Conservation (phyloP, 176 grass and related monocot species). For the Lolium rigidum region DNA sequence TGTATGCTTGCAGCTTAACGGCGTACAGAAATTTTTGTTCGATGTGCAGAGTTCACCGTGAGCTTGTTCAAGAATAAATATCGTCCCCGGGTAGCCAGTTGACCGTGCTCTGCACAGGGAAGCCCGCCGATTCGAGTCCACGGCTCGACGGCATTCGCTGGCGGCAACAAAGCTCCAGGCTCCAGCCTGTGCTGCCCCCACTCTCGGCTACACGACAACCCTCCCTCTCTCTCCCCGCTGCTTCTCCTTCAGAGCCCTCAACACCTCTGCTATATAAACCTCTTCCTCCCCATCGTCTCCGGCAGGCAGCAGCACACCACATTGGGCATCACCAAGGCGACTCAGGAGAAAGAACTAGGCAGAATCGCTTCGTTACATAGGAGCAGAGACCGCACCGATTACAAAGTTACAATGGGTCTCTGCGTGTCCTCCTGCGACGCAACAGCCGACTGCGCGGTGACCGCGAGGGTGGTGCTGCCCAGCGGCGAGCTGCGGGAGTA, state of each 20-base stretch:
- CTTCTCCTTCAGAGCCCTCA: not conserved
- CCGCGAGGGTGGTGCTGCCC: constrained; percentile 61
- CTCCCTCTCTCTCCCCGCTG: constrained; percentile 37
- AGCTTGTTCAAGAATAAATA: no score
- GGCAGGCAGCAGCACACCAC: constrained; percentile 8
- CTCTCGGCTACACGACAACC: constrained; percentile 50
- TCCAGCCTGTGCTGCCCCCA: constrained; percentile 62
- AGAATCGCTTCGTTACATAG: not conserved
- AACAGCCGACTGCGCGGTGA: constrained; percentile 41
- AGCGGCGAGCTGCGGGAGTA: constrained; percentile 75
- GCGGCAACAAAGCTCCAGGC: constrained; percentile 2
- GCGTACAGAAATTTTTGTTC: no score
- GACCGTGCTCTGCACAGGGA: no score
- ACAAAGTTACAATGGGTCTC: no score
- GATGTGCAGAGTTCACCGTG: no score
- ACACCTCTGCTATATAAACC: constrained; percentile 37
- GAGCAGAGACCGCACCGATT: not conserved
- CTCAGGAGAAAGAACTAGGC: not conserved
- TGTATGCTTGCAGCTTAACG: no score
- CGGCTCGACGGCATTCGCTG: constrained; percentile 5
- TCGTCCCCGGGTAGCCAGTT: no score
- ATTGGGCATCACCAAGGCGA: not conserved
- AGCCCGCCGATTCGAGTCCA: not conserved
- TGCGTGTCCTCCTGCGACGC: constrained; percentile 39
- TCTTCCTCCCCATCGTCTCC: constrained; percentile 23